These are phyloP conservation scores for Prunus padus DNA, from an alignment of 306 rosid species.

Conservation along the genomic window DNA sequence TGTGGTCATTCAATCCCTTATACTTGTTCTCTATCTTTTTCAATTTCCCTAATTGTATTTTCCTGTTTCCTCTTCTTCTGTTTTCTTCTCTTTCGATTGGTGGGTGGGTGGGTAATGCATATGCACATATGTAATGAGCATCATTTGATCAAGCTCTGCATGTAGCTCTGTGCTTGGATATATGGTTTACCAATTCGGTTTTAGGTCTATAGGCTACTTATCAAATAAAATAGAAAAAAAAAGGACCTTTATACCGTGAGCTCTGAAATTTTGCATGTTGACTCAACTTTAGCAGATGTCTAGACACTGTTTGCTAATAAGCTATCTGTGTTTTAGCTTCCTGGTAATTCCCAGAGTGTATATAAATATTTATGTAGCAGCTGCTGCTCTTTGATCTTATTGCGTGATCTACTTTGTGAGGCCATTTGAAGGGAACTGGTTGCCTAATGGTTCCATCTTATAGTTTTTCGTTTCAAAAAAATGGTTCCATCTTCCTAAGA, in stretches of 20 bases:
- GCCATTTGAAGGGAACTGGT: slow-evolving; percentile 2
- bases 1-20: slow-evolving; percentile 15
- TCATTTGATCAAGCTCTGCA: slow-evolving; percentile 41
- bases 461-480: no score
- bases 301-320: background rate
- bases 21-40: slow-evolving; percentile 13
- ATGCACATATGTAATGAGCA: background rate
- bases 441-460: slow-evolving; percentile 7
- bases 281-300: background rate
- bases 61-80: background rate
- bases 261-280: slow-evolving; percentile 21
- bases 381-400: slow-evolving; percentile 18
- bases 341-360: background rate
- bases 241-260: background rate
- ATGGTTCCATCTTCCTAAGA: slow-evolving; percentile 12
- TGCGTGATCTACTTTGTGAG: slow-evolving; percentile 8
- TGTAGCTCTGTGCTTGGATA: slow-evolving; percentile 26
- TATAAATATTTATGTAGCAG: background rate
- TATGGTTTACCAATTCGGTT: slow-evolving; percentile 25
- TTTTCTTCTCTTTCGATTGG: background rate
- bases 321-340: background rate
- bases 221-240: background rate
- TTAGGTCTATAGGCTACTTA: background rate
- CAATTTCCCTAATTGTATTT: background rate
- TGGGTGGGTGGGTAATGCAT: background rate